Evolutionary conservation across 108 stramenopile genomes (phyloP).

Genomic region (Discostella stelligeroides): DNA sequence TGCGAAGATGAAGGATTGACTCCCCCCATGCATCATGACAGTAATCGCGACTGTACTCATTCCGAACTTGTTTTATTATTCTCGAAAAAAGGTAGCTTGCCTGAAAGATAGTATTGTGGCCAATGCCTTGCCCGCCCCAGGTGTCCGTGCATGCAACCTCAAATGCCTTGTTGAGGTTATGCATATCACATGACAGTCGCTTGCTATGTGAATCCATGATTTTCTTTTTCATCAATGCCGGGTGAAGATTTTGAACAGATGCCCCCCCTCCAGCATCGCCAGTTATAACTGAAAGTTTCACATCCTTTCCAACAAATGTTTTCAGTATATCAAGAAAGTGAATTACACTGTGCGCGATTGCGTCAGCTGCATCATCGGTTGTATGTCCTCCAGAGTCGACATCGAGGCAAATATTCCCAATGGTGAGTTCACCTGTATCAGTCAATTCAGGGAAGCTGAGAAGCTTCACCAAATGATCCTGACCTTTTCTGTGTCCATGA

Average conservation of each 20-base stretch:
- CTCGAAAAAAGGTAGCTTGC: neutral
- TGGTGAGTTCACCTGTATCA: neutral
- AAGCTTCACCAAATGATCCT: slow-evolving; percentile 23
- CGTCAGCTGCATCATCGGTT: slow-evolving; percentile 13
- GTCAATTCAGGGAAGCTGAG: slow-evolving; percentile 4
- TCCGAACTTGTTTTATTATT: neutral
- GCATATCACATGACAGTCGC: neutral
- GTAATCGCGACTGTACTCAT: neutral
- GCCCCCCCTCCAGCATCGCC: slow-evolving; percentile 24
- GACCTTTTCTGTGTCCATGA: slow-evolving; percentile 23
- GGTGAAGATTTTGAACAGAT: slow-evolving; percentile 5
- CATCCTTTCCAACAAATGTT: neutral
- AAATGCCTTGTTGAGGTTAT: neutral
- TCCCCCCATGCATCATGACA: neutral
- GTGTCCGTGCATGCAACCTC: slow-evolving; percentile 2
- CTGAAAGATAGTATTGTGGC: neutral
- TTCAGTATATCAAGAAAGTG: neutral
- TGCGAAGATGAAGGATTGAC: neutral
- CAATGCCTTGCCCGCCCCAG: slow-evolving; percentile 5
- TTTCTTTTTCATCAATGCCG: neutral
- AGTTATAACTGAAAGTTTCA: neutral
- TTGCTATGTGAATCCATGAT: neutral
- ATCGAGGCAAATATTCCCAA: slow-evolving; percentile 10
- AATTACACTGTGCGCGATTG: neutral
- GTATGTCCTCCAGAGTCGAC: slow-evolving; percentile 19